Evolutionary conservation across 768 basidiomycete genomes (phyloP), one percentile per base, ranked within the genome.

Genomic region (Russula ochroleuca): DNA sequence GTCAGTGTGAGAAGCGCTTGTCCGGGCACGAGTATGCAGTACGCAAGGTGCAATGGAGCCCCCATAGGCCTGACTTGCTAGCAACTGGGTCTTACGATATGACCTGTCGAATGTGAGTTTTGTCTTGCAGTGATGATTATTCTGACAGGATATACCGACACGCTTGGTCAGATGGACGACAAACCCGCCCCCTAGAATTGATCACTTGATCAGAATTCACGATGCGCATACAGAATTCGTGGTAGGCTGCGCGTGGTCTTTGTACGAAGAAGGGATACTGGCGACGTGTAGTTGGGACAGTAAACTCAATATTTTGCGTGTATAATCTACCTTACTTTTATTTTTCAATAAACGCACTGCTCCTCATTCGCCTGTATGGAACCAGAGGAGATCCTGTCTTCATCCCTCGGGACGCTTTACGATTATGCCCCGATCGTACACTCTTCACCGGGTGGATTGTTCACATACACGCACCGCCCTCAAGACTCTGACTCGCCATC

Each of bases 211-310:
- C 63, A 74, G 86, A 64, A 87, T 94, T 38, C 88, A 97, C 71
- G 88, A 93, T 71, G 78, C 85, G 7, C 96, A 98, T 72, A 95
- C 91, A 2, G 96, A 98, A 76, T 98, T 98, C 74, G 93, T 96
- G 25, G 90, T 90, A 47, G 95, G 92, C 0, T 88, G 90, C 70
- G 81, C 83, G 52, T 97, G 95, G 94, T 92, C 92, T n/a, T 74
- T 97, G 69, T 94, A 86, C 67, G 93, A 97, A 53, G 86, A 92
- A 70, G 91, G 92, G 1, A 72, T 94, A 19, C 71, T 98, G 52
- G 94, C 91, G 45, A 95, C 87, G 63, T 95, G 93, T 73, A 85
- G 89, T 55, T 98, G 96, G 96, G 96, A 98, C 68, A 84, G 88
- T 69, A 83, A 85, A 75, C 75, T 96, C 58, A 84, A 88, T 75